Percentiles rank a stretch among this genome's conserved stretches.
phyloP scores from a whole-genome alignment of 148 eudicot genomes.

The Rhododendron molle region DNA sequence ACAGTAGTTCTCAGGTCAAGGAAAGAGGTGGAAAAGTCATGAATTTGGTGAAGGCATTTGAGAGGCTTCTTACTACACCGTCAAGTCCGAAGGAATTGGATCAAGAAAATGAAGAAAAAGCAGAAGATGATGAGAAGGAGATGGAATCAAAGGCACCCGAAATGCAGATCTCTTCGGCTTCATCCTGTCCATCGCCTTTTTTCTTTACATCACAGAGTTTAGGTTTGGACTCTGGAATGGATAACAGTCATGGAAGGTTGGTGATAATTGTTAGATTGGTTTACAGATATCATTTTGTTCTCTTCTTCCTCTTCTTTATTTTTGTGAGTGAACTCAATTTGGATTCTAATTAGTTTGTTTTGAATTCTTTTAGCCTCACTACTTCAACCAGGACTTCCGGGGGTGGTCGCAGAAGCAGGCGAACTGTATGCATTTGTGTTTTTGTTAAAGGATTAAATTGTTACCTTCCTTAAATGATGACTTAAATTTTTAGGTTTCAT shows the following conservation, averaged over 20 bases:
- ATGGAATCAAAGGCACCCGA: slow-evolving; percentile 40
- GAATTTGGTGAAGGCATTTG: slow-evolving; percentile 82
- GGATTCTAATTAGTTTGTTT: slow-evolving; percentile 15
- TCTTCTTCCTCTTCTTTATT: not conserved
- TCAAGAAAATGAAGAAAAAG: slow-evolving; percentile 32
- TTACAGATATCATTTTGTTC: not conserved
- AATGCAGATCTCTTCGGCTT: slow-evolving; percentile 47
- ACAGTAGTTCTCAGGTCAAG: slow-evolving; percentile 44
- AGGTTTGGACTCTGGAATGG: slow-evolving; percentile 51
- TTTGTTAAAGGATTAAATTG: not conserved
- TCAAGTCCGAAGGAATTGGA: slow-evolving; percentile 33
- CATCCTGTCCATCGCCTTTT: slow-evolving; percentile 58
- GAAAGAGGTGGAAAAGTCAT: slow-evolving; percentile 70
- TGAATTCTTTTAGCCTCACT: slow-evolving; percentile 25
- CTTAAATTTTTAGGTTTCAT: not conserved
- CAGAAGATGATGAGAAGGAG: slow-evolving; percentile 36
- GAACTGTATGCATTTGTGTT: slow-evolving; percentile 50
- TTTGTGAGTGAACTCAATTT: not conserved
- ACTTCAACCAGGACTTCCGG: slow-evolving; percentile 50
- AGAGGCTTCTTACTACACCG: slow-evolving; percentile 48
- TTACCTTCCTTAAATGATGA: not conserved
- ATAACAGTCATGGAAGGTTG: slow-evolving; percentile 70
- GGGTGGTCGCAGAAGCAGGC: slow-evolving; percentile 52
- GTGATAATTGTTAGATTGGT: slow-evolving; percentile 4
- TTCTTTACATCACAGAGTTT: slow-evolving; percentile 64